Conservation (phyloP, 2,329 filamentous ascomycete species). For the Claviceps cyperi region DNA sequence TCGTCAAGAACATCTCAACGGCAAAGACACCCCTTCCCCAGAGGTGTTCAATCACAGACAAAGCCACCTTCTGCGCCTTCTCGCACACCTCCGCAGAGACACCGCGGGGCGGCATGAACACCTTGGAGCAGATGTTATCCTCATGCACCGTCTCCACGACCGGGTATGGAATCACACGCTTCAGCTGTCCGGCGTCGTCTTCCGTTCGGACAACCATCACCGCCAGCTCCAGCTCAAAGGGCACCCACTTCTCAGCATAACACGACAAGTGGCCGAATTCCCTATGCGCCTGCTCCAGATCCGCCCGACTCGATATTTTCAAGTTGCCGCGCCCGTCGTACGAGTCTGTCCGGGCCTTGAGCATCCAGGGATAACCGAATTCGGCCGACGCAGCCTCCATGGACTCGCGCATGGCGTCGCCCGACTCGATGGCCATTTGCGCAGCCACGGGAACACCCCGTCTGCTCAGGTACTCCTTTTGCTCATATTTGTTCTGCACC, state of each 20-base stretch:
- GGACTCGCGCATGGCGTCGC: slow-evolving; percentile 40
- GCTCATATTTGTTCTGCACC: slow-evolving; percentile 87
- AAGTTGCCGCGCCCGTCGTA: slow-evolving; percentile 76
- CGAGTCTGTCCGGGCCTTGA: slow-evolving; percentile 79
- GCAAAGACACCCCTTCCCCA: slow-evolving; percentile 88
- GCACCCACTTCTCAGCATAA: slow-evolving; percentile 82
- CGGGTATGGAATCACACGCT: slow-evolving; percentile 56
- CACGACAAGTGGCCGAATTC: slow-evolving; percentile 56
- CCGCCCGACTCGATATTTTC: slow-evolving; percentile 29
- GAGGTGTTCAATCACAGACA: slow-evolving; percentile 64
- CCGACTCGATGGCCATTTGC: slow-evolving; percentile 47
- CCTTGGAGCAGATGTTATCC: slow-evolving; percentile 86
- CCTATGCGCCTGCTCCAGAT: slow-evolving; percentile 48
- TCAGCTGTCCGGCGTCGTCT: slow-evolving; percentile 39
- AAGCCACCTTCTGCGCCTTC: slow-evolving; percentile 61
- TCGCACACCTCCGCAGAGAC: slow-evolving; percentile 46
- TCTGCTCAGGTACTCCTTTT: slow-evolving; percentile 65
- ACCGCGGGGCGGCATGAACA: slow-evolving; percentile 69
- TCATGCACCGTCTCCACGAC: slow-evolving; percentile 91
- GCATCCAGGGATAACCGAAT: slow-evolving; percentile 76
- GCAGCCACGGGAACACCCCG: slow-evolving; percentile 58
- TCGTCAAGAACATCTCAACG: slow-evolving; percentile 84
- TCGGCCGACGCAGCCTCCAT: slow-evolving; percentile 47
- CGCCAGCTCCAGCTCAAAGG: slow-evolving; percentile 75
- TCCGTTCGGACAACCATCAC: slow-evolving; percentile 92